phyloP scores from a whole-genome alignment of 1,284 basidiomycete genomes.

The Peniophora sp. region DNA sequence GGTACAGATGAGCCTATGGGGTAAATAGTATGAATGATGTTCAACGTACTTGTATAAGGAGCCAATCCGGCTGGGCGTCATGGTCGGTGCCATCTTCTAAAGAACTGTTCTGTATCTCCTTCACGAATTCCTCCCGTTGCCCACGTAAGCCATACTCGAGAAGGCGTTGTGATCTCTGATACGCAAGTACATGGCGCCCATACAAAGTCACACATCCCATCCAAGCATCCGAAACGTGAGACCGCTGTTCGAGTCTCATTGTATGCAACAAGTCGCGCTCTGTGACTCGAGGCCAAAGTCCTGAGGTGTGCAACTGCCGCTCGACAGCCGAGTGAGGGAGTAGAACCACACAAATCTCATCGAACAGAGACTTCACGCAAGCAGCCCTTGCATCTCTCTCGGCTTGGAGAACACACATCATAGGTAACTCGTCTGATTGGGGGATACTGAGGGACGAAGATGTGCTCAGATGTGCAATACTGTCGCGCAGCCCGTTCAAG shows the following conservation, averaged over 20 bases:
- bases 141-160: constrained; percentile 10
- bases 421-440: too few species aligned
- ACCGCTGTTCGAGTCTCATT: neutral
- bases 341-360: too few species aligned
- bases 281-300: constrained; percentile 23
- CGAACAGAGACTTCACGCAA: too few species aligned
- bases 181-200: constrained; percentile 18
- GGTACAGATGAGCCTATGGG: neutral
- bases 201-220: constrained; percentile 15
- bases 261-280: constrained; percentile 10
- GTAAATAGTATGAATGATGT: neutral
- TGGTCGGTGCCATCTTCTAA: constrained; percentile 8
- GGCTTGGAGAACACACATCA: too few species aligned
- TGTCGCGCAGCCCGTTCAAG: too few species aligned
- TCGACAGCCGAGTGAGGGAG: neutral
- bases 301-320: constrained; percentile 8
- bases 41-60: constrained; percentile 30
- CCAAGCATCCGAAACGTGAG: constrained; percentile 17
- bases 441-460: too few species aligned
- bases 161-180: constrained; percentile 28
- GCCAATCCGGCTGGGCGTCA: constrained; percentile 29
- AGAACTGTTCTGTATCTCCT: constrained; percentile 24
- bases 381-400: too few species aligned
- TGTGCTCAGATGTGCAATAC: too few species aligned
- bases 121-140: constrained; percentile 22